Base-by-base conservation (phyloP, 2,329 filamentous ascomycete genomes). In the Aureobasidium sp. region DNA sequence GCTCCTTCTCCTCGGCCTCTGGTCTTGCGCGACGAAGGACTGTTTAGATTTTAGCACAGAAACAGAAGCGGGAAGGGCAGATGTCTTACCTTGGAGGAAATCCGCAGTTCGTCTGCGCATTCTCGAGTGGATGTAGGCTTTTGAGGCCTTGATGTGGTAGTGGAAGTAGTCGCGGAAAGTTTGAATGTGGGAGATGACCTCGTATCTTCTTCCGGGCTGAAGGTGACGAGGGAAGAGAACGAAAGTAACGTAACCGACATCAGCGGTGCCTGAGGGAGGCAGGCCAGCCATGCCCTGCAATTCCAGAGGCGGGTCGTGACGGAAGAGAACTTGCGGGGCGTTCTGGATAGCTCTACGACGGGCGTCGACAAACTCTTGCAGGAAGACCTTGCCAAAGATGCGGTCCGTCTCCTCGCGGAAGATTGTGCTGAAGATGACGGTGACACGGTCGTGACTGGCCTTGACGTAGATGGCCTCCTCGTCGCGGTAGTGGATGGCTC, bases 101-200 rank as follows among this genome's bases (percentile, higher is more conserved):
- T 99, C 95, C 53, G 94, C 94, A 10, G 95, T 99, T 75, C 94
- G 86, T 80, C 93, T 90, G 73, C 94, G 87, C 94, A 99, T 99
- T 71, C 95, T 86, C 37, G 92, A 95, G 82, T 99, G 94, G 67
- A 99, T 99, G 72, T 97, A 99, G 59, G 95, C 94, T 82, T 99
- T 99, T 65, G 92, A 97, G 34, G 94, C 95, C 79, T 99, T 99
- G 78, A 99, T 99, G 77, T 99, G 94, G 76, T 99, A 99, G 77
- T 99, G 94, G 82, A 99, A 99, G 77, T 99, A 99, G 74, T 99
- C 94, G 67, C 94, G 90, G 89, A 99, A 99, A 15, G 94, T 99
- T 78, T 99, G 95, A 70, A 99, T 97, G 75, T 99, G 95, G 55
- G 92, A 97, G 69, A 99, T 99, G 73, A 95, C 92, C 67, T 97